phyloP scores from a whole-genome alignment of 2,329 filamentous ascomycete genomes.

The Calonectria ilicicola region DNA sequence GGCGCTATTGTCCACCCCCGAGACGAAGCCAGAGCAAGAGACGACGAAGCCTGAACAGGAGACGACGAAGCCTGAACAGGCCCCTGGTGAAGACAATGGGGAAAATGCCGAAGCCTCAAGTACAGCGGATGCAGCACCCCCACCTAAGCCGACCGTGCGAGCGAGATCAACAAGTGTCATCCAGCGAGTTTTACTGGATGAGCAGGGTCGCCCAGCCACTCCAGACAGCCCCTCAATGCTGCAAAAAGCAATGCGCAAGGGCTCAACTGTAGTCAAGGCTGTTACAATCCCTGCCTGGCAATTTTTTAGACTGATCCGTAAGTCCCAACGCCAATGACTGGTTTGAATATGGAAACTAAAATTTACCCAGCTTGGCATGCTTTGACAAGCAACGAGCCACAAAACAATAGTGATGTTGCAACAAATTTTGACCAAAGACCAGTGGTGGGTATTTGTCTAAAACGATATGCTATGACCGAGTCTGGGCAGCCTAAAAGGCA shows the following conservation, averaged over 20 bases:
- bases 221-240: constrained; percentile 56
- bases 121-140: constrained; percentile 28
- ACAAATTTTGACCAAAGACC: constrained; percentile 88
- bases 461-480: constrained; percentile 81
- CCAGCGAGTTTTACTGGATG: constrained; percentile 68
- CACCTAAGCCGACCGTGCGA: constrained; percentile 51
- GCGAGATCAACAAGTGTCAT: constrained; percentile 71
- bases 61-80: not conserved
- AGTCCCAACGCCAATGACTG: constrained; percentile 49
- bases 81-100: not conserved
- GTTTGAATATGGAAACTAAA: constrained; percentile 47
- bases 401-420: constrained; percentile 83
- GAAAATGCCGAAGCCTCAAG: not conserved
- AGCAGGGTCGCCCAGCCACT: constrained; percentile 58
- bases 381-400: constrained; percentile 62
- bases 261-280: constrained; percentile 74
- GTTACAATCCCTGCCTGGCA: constrained; percentile 98
- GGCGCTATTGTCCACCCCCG: not conserved
- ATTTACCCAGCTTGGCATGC: constrained; percentile 84
- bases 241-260: constrained; percentile 58
- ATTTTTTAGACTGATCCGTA: constrained; percentile 93
- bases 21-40: constrained; percentile 2
- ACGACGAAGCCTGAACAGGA: not conserved
- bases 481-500: constrained; percentile 77
- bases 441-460: constrained; percentile 91